phyloP scores from a whole-genome alignment of 2,329 filamentous ascomycete species.

The Aaosphaeria pasadenensis region DNA sequence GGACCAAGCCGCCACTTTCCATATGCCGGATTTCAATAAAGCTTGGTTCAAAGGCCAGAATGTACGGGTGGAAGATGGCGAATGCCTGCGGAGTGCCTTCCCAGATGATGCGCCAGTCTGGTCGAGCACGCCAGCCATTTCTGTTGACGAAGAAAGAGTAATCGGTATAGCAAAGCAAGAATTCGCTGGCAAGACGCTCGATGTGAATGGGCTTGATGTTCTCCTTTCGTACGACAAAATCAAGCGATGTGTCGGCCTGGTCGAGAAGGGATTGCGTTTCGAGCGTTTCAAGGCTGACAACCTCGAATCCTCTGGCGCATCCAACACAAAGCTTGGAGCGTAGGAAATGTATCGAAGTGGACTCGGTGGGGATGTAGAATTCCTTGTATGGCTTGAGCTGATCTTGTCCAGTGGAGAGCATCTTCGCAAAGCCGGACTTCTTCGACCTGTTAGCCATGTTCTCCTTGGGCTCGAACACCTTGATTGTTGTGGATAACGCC shows the following conservation, averaged over 20 bases:
- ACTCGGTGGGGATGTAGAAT: conserved; percentile 97
- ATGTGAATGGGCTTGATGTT: conserved; percentile 95
- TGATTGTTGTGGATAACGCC: conserved; percentile 91
- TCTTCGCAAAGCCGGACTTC: conserved; percentile 91
- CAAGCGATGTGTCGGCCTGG: conserved; percentile 94
- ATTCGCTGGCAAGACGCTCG: conserved; percentile 93
- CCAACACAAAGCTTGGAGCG: conserved; percentile 96
- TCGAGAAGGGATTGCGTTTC: conserved; percentile 96
- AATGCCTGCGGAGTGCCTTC: conserved; percentile 91
- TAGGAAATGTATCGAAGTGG: conserved; percentile 96
- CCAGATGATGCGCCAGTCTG: conserved; percentile 97
- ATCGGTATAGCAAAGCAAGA: conserved; percentile 95
- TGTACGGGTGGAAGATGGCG: conserved; percentile 94
- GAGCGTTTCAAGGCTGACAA: conserved; percentile 94
- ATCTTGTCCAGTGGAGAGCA: conserved; percentile 91
- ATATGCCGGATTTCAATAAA: conserved; percentile 97
- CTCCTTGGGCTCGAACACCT: conserved; percentile 98
- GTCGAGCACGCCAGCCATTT: conserved; percentile 93
- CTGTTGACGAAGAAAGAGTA: conserved; percentile 99
- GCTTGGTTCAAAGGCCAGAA: conserved; percentile 92
- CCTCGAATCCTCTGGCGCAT: conserved; percentile 92
- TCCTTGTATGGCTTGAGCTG: conserved; percentile 82
- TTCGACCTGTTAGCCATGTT: conserved; percentile 91
- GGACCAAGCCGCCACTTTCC: conserved; percentile 84
- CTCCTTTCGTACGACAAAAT: conserved; percentile 93